These are phyloP conservation scores for Pseudocohnilembus persalinus DNA, from an alignment of 169 alveolate genomes.

Conservation along the genomic window DNA sequence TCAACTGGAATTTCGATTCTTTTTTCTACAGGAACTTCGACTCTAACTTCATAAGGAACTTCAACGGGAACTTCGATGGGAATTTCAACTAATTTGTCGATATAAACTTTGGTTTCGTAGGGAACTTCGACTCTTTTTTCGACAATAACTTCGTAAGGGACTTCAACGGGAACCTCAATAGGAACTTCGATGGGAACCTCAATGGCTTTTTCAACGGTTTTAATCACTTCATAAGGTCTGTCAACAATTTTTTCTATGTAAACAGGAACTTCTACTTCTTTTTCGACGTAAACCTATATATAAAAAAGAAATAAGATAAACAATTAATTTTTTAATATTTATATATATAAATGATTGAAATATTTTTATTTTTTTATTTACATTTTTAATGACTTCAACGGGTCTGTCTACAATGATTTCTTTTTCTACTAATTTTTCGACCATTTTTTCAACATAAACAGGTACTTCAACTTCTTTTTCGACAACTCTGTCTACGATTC, in stretches of 20 bases:
- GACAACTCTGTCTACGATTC: no score
- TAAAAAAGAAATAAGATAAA: no score
- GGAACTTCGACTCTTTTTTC: not conserved
- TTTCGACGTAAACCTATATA: not conserved
- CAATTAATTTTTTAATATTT: no score
- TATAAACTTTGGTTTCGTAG: not conserved
- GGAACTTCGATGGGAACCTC: not conserved
- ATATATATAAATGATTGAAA: no score
- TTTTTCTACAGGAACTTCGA: not conserved
- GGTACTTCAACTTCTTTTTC: not conserved
- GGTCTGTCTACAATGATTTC: not conserved
- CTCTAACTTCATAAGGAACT: not conserved
- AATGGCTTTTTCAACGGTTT: not conserved
- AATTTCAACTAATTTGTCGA: not conserved
- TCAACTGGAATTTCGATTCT: not conserved
- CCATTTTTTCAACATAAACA: not conserved
- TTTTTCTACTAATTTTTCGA: not conserved
- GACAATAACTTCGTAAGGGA: not conserved
- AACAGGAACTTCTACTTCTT: not conserved
- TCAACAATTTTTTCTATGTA: not conserved
- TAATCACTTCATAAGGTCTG: not conserved
- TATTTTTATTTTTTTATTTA: no score
- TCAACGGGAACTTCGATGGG: not conserved
- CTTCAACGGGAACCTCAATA: not conserved
- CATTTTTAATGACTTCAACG: not conserved